Evolutionary conservation across 2,329 filamentous ascomycete species (phyloP), one percentile per base, ranked within the genome.

Genomic region (Diaporthe sp.): DNA sequence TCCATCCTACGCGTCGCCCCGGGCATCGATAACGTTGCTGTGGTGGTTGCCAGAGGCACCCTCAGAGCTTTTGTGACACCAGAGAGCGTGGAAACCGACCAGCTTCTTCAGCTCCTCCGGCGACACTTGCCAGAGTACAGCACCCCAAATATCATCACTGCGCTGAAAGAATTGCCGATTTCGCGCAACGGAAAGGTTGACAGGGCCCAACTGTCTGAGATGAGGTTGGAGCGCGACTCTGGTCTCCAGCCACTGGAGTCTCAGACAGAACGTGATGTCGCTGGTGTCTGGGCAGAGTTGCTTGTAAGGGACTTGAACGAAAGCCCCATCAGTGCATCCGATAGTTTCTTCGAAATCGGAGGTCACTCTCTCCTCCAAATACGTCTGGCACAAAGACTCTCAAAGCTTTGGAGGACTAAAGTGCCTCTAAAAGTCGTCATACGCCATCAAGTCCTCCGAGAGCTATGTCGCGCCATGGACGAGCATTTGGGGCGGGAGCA

Each of bases 131-230:
- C 60, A 8, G 60, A 64, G 25, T 64, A 64, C 6, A 64, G 60
- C 40, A 47, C 60, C 1, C 60, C 60, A 3, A 47, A 42, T 5
- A 12, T 33, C 28, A 64, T 64, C 25, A 64, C 60, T 5, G 60
- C 60, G 1, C 25, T 64, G 7, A 22, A 64, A 2, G 19, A 64
- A 19, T 6, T 64, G 40, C 60, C 58, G 2, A 17, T 64, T 5
- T 64, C 60, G 28, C 60, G 60, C 40, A 64, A 64, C 10, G 60
- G 60, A 17, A 64, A 64, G 60, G 40, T 64, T 10, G 60, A 64
- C 60, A 64, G 60, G 25, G 40, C 38, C 5, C 28, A 8, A 3
- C 17, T 64, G 4, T 33, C 60, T 3, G 60, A 64, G 40, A 47
- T 64, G 60, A 30, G 38, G 40, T 8, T 64, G 17, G 60, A 64